Evolutionary conservation across 2,329 filamentous ascomycete species (phyloP).

Genomic region (Neophaeococcomyces aloes): DNA sequence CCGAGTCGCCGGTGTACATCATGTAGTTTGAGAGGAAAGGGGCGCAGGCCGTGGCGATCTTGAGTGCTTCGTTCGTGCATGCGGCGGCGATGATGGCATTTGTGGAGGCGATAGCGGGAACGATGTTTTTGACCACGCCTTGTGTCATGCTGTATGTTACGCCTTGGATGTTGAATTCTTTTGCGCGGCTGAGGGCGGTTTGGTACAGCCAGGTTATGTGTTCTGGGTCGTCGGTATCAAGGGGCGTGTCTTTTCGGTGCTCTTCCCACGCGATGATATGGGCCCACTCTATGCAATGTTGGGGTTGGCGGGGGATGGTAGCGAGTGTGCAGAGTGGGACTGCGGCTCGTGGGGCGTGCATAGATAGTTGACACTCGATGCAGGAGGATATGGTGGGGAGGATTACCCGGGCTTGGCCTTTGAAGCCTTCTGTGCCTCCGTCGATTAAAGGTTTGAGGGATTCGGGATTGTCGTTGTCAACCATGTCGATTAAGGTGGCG

Average conservation of each 20-base stretch:
- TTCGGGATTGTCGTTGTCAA: conserved; percentile 72
- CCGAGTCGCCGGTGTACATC: conserved; percentile 98
- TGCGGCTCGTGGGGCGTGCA: conserved; percentile 94
- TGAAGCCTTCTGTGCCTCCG: conserved; percentile 96
- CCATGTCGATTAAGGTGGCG: conserved; percentile 79
- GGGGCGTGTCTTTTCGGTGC: conserved; percentile 66
- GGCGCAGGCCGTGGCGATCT: conserved; percentile 74
- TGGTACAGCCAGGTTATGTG: conserved; percentile 96
- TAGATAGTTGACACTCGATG: conserved; percentile 96
- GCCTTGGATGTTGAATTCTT: conserved; percentile 81
- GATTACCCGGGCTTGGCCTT: conserved; percentile 88
- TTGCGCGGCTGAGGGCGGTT: conserved; percentile 67
- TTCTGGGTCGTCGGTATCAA: conserved; percentile 93
- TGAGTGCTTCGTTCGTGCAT: conserved; percentile 94
- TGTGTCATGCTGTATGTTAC: conserved; percentile 95
- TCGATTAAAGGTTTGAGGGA: conserved; percentile 89
- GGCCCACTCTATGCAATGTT: conserved; percentile 98
- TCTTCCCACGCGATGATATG: conserved; percentile 96
- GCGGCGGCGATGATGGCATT: conserved; percentile 93
- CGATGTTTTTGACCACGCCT: conserved; percentile 98
- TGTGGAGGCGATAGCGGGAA: conserved; percentile 93
- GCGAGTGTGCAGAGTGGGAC: conserved; percentile 94
- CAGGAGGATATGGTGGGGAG: conserved; percentile 87
- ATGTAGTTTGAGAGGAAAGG: conserved; percentile 89
- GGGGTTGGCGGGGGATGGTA: conserved; percentile 89